phyloP scores from a whole-genome alignment of 2,329 filamentous ascomycete species.

The Microdochium nivale region DNA sequence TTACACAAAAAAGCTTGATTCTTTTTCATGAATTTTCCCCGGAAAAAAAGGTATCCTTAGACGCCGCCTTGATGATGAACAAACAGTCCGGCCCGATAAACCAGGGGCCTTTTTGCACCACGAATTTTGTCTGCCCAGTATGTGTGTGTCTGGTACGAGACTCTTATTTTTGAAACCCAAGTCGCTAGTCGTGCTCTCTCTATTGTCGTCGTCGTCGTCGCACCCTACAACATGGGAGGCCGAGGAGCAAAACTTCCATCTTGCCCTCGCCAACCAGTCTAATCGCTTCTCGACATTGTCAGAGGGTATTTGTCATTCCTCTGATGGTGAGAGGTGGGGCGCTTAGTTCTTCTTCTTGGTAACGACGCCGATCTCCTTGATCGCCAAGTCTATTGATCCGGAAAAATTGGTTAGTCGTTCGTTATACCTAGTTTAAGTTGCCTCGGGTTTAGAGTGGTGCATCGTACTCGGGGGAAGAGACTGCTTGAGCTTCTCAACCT shows the following conservation, averaged over 20 bases:
- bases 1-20: neutral
- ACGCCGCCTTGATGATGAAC: conserved; percentile 38
- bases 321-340: neutral
- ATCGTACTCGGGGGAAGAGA: conserved; percentile 89
- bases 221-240: neutral
- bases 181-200: neutral
- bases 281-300: neutral
- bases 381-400: conserved; percentile 33
- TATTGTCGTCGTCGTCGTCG: neutral
- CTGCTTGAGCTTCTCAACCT: conserved; percentile 99
- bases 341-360: conserved; percentile 44
- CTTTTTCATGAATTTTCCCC: neutral
- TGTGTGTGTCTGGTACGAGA: neutral
- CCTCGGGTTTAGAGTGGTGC: neutral
- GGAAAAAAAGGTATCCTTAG: conserved; percentile 40
- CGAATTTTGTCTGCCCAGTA: conserved; percentile 3
- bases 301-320: no score
- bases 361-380: conserved; percentile 33
- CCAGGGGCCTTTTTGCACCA: conserved; percentile 14
- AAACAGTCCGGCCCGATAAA: conserved; percentile 19
- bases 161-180: neutral
- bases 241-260: neutral
- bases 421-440: conserved; percentile 1
- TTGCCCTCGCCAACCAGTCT: neutral
- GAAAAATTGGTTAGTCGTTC: neutral